Conservation (phyloP, 495 filamentous ascomycete genomes). For the Saxophila tyrrhenica region DNA sequence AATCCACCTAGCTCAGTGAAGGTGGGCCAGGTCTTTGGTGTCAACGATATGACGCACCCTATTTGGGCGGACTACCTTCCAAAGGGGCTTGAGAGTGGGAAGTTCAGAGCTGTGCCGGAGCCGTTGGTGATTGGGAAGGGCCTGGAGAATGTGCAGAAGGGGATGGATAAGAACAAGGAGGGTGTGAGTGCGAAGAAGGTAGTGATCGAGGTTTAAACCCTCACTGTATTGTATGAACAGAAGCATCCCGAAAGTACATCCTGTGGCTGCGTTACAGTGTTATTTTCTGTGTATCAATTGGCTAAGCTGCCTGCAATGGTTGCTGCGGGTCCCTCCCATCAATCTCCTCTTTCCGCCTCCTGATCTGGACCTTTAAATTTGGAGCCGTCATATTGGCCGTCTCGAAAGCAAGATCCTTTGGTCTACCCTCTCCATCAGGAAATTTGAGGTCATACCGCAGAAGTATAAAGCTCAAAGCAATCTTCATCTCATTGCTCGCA, state of each 20-base stretch:
- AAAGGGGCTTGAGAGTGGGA: conserved; percentile 29
- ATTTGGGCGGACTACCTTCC: conserved; percentile 36
- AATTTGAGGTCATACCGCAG: conserved; percentile 10
- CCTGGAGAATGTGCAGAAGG: conserved; percentile 26
- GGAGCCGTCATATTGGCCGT: conserved; percentile 1
- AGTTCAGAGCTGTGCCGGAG: conserved; percentile 29
- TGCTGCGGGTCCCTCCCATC: background rate
- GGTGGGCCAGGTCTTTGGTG: conserved; percentile 18
- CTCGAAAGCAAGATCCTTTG: conserved; percentile 4
- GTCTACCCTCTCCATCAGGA: background rate
- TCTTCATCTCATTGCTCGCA: conserved; percentile 40
- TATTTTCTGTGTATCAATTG: background rate
- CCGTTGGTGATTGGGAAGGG: conserved; percentile 25
- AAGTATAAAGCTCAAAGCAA: conserved; percentile 22
- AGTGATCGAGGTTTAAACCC: conserved; percentile 21
- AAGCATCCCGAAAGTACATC: too few relatives aligned
- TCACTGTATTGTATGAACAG: background rate
- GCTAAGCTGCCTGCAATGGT: background rate
- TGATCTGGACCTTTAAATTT: conserved; percentile 1
- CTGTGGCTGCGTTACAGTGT: too few relatives aligned
- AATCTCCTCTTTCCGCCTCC: background rate
- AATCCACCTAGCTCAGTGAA: conserved; percentile 15
- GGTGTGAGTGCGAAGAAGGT: conserved; percentile 29
- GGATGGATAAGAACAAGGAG: conserved; percentile 23
- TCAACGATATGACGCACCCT: conserved; percentile 18